Base-by-base conservation (phyloP, 73 alveolate species). In the Paramecium tetraurelia region DNA sequence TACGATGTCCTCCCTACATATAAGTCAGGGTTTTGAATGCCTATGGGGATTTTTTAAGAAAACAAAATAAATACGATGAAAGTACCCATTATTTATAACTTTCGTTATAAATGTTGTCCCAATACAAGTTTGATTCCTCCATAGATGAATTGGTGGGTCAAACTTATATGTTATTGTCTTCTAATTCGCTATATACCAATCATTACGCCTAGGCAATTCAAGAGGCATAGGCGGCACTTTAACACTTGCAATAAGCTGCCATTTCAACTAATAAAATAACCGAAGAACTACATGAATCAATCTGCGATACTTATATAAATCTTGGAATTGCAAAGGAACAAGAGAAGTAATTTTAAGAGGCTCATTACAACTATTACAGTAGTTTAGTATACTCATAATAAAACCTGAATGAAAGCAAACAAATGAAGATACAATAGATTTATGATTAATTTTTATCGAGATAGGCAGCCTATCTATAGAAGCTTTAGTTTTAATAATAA, bases 361-460 rank as follows among this genome's bases (percentile, higher is more conserved):
- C 90, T 1, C 90, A 80, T 46, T 80, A 80, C 12, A 80, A 80
- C 46, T 80, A 80, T 80, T 80, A 80, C 22, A 80, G 90, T 80
- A 48, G 76, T 22, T 48, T 80, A 80, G 90, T 80, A 9, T 80
- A 44, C 46, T 33, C 90, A 43, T 80, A 80, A 44, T 80, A 80
- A 46, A 80, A 80, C 46, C 18, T 80, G 5, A 80, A 80, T 41
- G 90, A 80, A 44, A 43, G 27, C 10, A 80, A 46, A 80, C 10
- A 44, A 44, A 22, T 44, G 70, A 24, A 80, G 20, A 48, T 80
- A 43, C 18, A 80, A 48, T 4, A 40, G 48, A 80, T 80, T 31
- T 80, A 80, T 44, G 90, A 80, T 80, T 80, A 80, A 35, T 80
- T 80, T 80, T 80, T 80, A 44, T 80, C 90, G 7, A 80, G 90